phyloP scores from a whole-genome alignment of 176 grass and related monocot species.

The Coix lacrymajobi region DNA sequence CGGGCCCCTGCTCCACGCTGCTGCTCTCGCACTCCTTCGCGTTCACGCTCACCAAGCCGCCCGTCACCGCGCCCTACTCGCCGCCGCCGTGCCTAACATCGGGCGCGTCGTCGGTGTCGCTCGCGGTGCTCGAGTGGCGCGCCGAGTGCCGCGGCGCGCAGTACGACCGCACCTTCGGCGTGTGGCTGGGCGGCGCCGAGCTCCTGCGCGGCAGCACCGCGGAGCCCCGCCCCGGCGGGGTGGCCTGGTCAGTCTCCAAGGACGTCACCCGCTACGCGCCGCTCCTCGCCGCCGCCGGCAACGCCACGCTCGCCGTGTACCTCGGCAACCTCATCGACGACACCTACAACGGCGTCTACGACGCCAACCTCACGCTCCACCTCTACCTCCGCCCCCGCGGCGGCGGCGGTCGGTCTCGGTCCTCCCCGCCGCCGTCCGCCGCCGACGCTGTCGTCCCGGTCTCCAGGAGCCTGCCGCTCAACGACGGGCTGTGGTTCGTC shows the following conservation, averaged over 20 bases:
- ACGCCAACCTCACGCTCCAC: conserved; percentile 61
- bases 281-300: conserved; percentile 35
- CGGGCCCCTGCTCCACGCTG: conserved; percentile 48
- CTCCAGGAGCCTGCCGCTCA: conserved; percentile 50
- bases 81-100: conserved; percentile 41
- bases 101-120: conserved; percentile 25
- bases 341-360: conserved; percentile 67
- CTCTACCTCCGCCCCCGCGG: conserved; percentile 41
- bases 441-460: conserved; percentile 65
- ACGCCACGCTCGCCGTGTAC: conserved; percentile 52
- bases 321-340: conserved; percentile 70
- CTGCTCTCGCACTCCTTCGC: conserved; percentile 69
- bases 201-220: conserved; percentile 71
- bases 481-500: conserved; percentile 81
- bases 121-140: conserved; percentile 62
- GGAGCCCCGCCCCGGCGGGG: conserved; percentile 51
- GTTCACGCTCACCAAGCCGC: conserved; percentile 50
- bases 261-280: conserved; percentile 72
- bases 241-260: conserved; percentile 62
- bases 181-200: conserved; percentile 80
- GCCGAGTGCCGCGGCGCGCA: conserved; percentile 57
- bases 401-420: background rate
- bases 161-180: conserved; percentile 74
- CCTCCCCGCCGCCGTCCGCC: background rate
- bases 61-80: conserved; percentile 45